These are phyloP conservation scores for Russula sp. DNA, from an alignment of 768 basidiomycete species.

Conservation along the genomic window DNA sequence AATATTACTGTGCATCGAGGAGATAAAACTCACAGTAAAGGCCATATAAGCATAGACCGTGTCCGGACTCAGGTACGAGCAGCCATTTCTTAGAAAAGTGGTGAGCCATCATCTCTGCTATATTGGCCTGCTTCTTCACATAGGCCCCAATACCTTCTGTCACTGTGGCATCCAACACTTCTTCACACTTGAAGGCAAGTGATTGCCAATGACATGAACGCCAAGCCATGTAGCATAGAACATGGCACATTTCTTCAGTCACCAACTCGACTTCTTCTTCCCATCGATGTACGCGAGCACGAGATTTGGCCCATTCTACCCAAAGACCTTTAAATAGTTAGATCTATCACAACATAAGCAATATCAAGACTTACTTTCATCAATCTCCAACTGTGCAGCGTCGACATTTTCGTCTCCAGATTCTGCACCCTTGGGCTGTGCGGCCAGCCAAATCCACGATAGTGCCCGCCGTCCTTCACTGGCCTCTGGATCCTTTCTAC, in stretches of 20 bases:
- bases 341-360: not conserved
- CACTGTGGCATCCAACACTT: not conserved
- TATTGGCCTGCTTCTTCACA: not conserved
- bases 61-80: not conserved
- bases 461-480: not conserved
- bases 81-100: not conserved
- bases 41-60: too few species aligned
- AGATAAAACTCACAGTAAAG: too few species aligned
- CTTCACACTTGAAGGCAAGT: not conserved
- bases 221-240: not conserved
- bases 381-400: not conserved
- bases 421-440: not conserved
- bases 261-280: not conserved
- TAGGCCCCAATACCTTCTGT: not conserved
- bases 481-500: not conserved
- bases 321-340: not conserved
- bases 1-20: too few species aligned
- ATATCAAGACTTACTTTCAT: not conserved
- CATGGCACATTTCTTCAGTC: not conserved
- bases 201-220: not conserved
- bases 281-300: not conserved
- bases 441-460: not conserved
- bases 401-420: not conserved
- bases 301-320: not conserved
- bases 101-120: not conserved